These are phyloP conservation scores for Entrophospora sp. DNA, from an alignment of 192 early-diverging fungal species.

Conservation along the genomic window DNA sequence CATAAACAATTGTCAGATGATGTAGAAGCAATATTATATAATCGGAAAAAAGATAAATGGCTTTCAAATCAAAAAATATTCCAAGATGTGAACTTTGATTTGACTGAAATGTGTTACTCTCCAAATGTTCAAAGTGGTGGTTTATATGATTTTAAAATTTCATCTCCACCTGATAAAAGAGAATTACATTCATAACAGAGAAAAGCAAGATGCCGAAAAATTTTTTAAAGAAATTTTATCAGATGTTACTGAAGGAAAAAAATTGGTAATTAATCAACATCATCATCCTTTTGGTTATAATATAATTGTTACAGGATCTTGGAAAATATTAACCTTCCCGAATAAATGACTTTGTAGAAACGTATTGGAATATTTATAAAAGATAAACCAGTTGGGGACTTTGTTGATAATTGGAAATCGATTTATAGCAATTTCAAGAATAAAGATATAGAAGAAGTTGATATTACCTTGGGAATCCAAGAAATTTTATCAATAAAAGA, in stretches of 20 bases:
- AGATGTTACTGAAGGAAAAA: conserved; percentile 30
- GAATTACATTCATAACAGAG: conserved; percentile 65
- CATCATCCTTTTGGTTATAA: neutral
- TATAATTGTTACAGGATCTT: neutral
- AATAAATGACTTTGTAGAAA: conserved; percentile 41
- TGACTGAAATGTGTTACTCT: conserved; percentile 76
- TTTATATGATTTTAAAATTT: conserved; percentile 75
- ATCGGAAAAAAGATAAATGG: conserved; percentile 50
- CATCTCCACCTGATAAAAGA: conserved; percentile 65
- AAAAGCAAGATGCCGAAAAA: conserved; percentile 72
- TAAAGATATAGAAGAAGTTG: conserved; percentile 55
- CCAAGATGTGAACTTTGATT: conserved; percentile 43
- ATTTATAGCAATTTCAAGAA: conserved; percentile 42
- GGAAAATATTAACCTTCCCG: neutral
- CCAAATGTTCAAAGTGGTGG: conserved; percentile 98
- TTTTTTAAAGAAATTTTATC: conserved; percentile 52
- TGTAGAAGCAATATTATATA: conserved; percentile 55
- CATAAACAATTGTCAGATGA: conserved; percentile 72
- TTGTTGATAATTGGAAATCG: conserved; percentile 70
- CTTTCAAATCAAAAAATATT: conserved; percentile 48
- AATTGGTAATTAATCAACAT: conserved; percentile 23
- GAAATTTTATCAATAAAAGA: conserved; percentile 79
- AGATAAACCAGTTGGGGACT: conserved; percentile 67
- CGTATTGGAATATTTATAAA: conserved; percentile 70
- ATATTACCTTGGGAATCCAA: conserved; percentile 65